Conservation (phyloP, 768 basidiomycete species). For the Calocera viscosa region DNA sequence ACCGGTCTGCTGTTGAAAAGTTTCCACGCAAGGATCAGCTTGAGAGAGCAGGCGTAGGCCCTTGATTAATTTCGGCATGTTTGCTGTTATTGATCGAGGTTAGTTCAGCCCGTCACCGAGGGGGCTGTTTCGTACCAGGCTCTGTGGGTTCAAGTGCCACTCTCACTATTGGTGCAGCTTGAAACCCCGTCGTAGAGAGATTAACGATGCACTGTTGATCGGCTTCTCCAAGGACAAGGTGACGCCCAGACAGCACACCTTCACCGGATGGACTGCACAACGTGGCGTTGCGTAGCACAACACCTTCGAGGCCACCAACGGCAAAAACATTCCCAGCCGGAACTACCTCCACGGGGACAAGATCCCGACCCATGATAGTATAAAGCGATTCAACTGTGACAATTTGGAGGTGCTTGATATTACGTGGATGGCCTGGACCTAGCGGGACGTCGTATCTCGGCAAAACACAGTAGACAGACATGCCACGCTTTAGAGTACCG, state of each 20-base stretch:
- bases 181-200: conserved; percentile 26
- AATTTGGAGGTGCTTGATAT: conserved; percentile 46
- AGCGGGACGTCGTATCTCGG: conserved; percentile 71
- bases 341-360: conserved; percentile 71
- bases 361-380: conserved; percentile 94
- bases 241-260: conserved; percentile 17
- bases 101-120: background rate
- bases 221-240: conserved; percentile 9
- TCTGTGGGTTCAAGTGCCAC: conserved; percentile 80
- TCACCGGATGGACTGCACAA: conserved; percentile 53
- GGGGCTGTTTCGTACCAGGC: conserved; percentile 32
- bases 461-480: conserved; percentile 56
- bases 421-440: conserved; percentile 51
- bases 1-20: conserved; percentile 91
- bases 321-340: conserved; percentile 92
- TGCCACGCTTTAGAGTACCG: conserved; percentile 59
- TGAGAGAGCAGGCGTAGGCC: conserved; percentile 85
- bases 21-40: conserved; percentile 94
- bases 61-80: conserved; percentile 77
- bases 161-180: conserved; percentile 86
- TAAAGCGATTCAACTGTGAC: conserved; percentile 68
- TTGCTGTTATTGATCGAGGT: conserved; percentile 29
- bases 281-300: conserved; percentile 82
- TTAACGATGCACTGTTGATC: conserved; percentile 50
- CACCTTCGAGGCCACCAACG: conserved; percentile 75